A percentile compares a stretch with the other conserved stretches of the same genome.
These are phyloP conservation scores for Oryza glaberrima DNA, from an alignment of 176 grass and related monocot genomes.

Conservation along the genomic window DNA sequence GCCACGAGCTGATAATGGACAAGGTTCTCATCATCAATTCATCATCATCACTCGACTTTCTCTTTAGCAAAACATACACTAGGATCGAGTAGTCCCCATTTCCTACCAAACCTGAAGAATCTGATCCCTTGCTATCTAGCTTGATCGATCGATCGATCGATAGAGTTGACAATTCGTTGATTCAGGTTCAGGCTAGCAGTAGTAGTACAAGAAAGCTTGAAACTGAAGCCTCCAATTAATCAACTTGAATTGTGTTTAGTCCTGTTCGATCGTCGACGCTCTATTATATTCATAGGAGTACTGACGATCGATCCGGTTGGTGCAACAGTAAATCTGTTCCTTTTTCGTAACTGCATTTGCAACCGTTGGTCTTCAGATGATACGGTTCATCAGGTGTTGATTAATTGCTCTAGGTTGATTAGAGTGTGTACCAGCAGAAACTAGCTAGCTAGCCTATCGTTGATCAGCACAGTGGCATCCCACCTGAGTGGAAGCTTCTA, in stretches of 20 bases:
- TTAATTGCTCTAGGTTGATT: background rate
- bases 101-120: conserved; percentile 29
- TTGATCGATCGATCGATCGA: no score
- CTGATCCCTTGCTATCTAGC: background rate
- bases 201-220: background rate
- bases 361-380: background rate
- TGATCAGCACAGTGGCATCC: background rate
- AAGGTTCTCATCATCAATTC: conserved; percentile 2
- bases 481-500: conserved; percentile 8
- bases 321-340: background rate
- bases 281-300: background rate
- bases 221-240: background rate
- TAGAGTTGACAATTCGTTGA: background rate
- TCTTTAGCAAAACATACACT: background rate
- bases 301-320: background rate
- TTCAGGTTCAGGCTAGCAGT: background rate
- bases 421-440: background rate
- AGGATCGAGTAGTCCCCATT: background rate
- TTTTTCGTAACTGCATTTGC: background rate
- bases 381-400: background rate
- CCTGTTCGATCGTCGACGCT: background rate
- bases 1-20: conserved; percentile 20
- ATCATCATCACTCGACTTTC: conserved; percentile 20
- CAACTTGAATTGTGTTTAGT: background rate
- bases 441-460: background rate